Evolutionary conservation across 352 stramenopile genomes (phyloP), one percentile per base, ranked within the genome.

Genomic region (Peronospora tabacina): DNA sequence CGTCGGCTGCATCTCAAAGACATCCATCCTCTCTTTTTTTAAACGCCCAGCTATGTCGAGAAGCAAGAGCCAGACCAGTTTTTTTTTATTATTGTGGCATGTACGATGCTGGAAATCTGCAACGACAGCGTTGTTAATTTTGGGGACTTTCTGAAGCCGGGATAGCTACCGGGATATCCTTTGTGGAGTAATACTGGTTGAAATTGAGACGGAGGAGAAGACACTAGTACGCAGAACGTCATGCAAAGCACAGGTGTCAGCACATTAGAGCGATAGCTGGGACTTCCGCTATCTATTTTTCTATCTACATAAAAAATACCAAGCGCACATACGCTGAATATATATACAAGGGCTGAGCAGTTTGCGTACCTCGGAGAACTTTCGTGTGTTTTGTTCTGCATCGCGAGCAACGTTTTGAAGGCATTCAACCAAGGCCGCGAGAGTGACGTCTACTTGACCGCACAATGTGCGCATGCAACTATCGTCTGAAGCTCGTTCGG

Each of bases 11-110:
- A 71, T 20, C 66, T 65, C 20, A 78, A 75, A 29, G 82, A 90
- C 61, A 82, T 79, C n/a, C 82, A 92, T 61, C 66, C 55, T n/a
- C 60, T 92, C 13, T 92, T 72, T 55, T 87, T 92, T 50, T 92
- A 59, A 83, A 41, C 13, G 22, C 8, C n/a, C 15, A 17, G 12
- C 38, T 22, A 28, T 39, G 30, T 22, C 33, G 29, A 40, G 5
- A 35, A 39, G 35, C 20, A 11, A 20, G 16, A 62, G 22, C 32
- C 33, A 66, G 36, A 30, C 24, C 44, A 44, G 44, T 33, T 24
- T 56, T 40, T 56, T 40, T 65, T 54, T 51, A 54, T 59, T 52
- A 58, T 68, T 61, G 56, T 45, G 33, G 43, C 34, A 17, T 44
- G 58, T 28, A 20, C 12, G 34, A 17, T 47, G 35, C 55, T 65